Conservation (phyloP, 2,329 filamentous ascomycete species). For the Aspergillus hiratsukae region DNA sequence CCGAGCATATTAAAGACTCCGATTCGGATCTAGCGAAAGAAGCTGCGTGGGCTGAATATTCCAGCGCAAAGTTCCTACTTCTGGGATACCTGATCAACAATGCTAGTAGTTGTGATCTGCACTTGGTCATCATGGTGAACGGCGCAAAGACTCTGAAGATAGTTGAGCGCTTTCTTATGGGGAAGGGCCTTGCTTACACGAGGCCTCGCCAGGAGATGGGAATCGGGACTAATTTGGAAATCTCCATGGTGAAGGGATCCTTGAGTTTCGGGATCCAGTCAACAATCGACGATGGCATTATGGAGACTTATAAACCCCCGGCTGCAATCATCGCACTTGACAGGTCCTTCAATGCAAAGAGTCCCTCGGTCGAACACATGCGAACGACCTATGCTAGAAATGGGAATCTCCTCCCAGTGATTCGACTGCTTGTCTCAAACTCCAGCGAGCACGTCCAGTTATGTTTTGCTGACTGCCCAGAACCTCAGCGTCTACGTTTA, state of each 20-base stretch:
- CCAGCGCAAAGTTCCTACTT: conserved; percentile 44
- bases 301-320: conserved; percentile 31
- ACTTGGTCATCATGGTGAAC: conserved; percentile 38
- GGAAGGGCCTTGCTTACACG: conserved; percentile 36
- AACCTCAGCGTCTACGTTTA: conserved; percentile 29
- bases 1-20: conserved; percentile 32
- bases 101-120: conserved; percentile 30
- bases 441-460: conserved; percentile 44
- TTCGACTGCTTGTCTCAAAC: conserved; percentile 44
- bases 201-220: conserved; percentile 29
- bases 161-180: conserved; percentile 40
- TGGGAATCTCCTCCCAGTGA: conserved; percentile 37
- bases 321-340: conserved; percentile 43
- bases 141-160: conserved; percentile 33
- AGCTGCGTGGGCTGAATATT: conserved; percentile 45
- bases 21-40: conserved; percentile 33
- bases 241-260: conserved; percentile 32
- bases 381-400: conserved; percentile 33
- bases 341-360: conserved; percentile 37
- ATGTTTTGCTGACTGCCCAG: conserved; percentile 37
- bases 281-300: conserved; percentile 24
- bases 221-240: conserved; percentile 25
- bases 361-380: conserved; percentile 36
- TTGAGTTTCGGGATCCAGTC: conserved; percentile 36
- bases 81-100: conserved; percentile 40